These are phyloP conservation scores for Claviceps sp. DNA, from an alignment of 2,329 filamentous ascomycete species.

Conservation along the genomic window DNA sequence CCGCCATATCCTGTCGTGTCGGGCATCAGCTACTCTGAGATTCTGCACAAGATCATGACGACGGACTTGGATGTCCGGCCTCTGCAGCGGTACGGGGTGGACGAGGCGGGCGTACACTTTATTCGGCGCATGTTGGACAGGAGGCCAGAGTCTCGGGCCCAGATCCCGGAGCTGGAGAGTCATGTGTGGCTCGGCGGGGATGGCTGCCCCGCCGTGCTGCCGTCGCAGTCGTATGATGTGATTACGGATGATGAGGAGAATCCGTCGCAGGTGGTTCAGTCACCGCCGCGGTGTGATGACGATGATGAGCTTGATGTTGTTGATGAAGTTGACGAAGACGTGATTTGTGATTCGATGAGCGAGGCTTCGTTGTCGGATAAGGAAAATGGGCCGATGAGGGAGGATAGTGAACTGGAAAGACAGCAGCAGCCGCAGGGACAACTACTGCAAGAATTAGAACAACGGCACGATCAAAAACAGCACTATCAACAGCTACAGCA, in stretches of 20 bases:
- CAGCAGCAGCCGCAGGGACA: too few species aligned
- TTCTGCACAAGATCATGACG: slow-evolving; percentile 80
- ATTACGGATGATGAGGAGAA: slow-evolving; percentile 45
- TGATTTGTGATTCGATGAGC: slow-evolving; percentile 29
- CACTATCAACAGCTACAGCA: too few species aligned
- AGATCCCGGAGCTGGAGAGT: slow-evolving; percentile 52
- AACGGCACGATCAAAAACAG: too few species aligned
- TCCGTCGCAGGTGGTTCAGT: slow-evolving; percentile 41
- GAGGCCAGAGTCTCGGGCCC: slow-evolving; percentile 66
- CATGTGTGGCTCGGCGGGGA: slow-evolving; percentile 57
- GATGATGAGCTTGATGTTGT: too few species aligned
- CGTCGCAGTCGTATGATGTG: slow-evolving; percentile 44
- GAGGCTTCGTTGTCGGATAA: slow-evolving; percentile 73
- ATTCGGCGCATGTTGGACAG: slow-evolving; percentile 66
- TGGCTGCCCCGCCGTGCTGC: slow-evolving; percentile 15
- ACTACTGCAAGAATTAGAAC: too few species aligned
- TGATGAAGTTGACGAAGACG: slow-evolving; percentile 20
- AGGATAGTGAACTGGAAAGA: slow-evolving; percentile 8
- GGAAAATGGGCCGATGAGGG: slow-evolving; percentile 61
- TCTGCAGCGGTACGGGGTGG: slow-evolving; percentile 45
- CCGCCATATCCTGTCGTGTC: slow-evolving; percentile 72
- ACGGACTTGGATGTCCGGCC: slow-evolving; percentile 53
- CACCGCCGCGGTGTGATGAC: too few species aligned
- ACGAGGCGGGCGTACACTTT: slow-evolving; percentile 58
- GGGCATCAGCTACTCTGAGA: slow-evolving; percentile 62